Evolutionary conservation across 2,329 filamentous ascomycete genomes (phyloP), one percentile per base, ranked within the genome.

Genomic region (Curvularia spicifera): DNA sequence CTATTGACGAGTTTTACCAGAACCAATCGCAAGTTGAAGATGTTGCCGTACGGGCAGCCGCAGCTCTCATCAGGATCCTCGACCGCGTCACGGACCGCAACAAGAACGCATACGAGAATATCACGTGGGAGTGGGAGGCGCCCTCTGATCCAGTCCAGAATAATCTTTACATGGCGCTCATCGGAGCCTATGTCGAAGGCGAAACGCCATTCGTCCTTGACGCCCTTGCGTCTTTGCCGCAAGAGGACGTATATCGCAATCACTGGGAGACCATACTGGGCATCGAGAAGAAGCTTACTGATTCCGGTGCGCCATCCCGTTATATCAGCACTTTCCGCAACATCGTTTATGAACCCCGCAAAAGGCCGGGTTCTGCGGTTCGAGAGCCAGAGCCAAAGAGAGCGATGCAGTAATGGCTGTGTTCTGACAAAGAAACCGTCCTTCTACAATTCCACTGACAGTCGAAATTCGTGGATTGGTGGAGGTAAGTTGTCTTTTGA

Each of bases 151-250:
- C 72, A 6, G 53, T 53, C 3, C 61, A 74, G 29, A 73, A 67
- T 61, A 76, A 77, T 29, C 57, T 77, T 1, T 76, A 72, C 43
- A 61, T 68, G 13, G 67, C 65, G 35, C 63, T 77, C 22, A 74
- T 77, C 13, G 71, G 67, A 18, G 51, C 58, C 4, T 57, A 61
- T 37, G 37, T 40, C 12, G 61, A 67, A 13, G 56, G 52, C 5
- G 55, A 61, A 2, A 54, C 64, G 1, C 58, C 66, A 6, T 76
- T 77, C 43, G 72, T 72, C 3, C 57, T 77, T n/a, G 67, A 69
- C 20, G 66, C 66, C 13, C 67, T 76, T 4, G 61, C 50, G 24
- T 57, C 52, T 4, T 60, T 77, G 28, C 74, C 71, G 3, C 68
- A 70, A 10, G 72, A 74, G 24, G 67, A 71, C 48, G 59, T 76